Percentiles rank a stretch among this genome's conserved stretches.
Evolutionary conservation across 2,329 filamentous ascomycete species (phyloP).

Genomic region (Paecilomyces sp.): DNA sequence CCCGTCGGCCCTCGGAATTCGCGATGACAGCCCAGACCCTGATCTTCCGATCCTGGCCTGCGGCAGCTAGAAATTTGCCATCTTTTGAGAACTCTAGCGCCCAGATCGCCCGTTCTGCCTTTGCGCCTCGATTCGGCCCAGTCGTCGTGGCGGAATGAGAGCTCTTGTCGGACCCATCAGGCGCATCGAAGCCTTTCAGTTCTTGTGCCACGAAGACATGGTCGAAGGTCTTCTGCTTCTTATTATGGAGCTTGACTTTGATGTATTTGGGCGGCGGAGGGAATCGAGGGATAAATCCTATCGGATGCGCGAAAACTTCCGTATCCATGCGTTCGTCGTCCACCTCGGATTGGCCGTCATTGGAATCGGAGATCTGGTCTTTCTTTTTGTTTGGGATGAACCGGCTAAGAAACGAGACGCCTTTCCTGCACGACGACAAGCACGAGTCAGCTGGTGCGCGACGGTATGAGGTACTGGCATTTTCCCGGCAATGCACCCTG

Average conservation of each 20-base stretch:
- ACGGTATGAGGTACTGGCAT: neutral
- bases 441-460: neutral
- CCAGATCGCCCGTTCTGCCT: conserved; percentile 68
- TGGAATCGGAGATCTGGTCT: conserved; percentile 41
- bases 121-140: conserved; percentile 14
- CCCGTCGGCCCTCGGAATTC: conserved; percentile 68
- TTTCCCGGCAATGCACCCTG: neutral
- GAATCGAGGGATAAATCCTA: conserved; percentile 77
- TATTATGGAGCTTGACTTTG: conserved; percentile 72
- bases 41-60: conserved; percentile 78
- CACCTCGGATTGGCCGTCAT: conserved; percentile 61
- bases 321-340: conserved; percentile 69
- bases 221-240: conserved; percentile 75
- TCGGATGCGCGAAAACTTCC: conserved; percentile 69
- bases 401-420: conserved; percentile 82
- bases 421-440: conserved; percentile 56
- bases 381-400: conserved; percentile 73
- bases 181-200: conserved; percentile 54
- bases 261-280: conserved; percentile 90
- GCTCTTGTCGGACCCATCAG: conserved; percentile 21
- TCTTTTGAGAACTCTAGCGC: conserved; percentile 88
- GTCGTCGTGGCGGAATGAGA: conserved; percentile 17
- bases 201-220: conserved; percentile 89
- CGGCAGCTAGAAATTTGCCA: conserved; percentile 84
- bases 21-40: conserved; percentile 85